phyloP scores from a whole-genome alignment of 495 filamentous ascomycete genomes.

The Oidiodendron maius region DNA sequence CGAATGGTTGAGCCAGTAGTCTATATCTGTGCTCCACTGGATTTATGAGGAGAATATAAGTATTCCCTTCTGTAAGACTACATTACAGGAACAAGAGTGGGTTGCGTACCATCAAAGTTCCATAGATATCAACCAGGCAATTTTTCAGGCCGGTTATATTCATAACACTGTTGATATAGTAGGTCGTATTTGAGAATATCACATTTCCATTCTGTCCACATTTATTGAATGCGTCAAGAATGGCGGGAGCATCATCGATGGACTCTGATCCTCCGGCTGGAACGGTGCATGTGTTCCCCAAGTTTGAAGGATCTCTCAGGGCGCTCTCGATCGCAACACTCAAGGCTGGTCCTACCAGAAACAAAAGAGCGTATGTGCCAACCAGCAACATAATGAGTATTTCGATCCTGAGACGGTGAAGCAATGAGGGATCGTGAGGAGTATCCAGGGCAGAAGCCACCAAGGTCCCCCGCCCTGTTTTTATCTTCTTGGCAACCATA shows the following conservation, averaged over 20 bases:
- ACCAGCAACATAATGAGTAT: no score
- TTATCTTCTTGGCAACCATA: no score
- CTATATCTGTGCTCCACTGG: constrained; percentile 35
- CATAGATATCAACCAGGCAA: constrained; percentile 31
- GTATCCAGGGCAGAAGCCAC: no score
- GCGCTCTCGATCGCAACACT: no score
- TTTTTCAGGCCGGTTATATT: constrained; percentile 38
- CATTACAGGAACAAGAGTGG: constrained; percentile 7
- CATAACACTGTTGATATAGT: constrained; percentile 34
- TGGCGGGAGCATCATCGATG: constrained; percentile 33
- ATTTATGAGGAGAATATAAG: constrained; percentile 7
- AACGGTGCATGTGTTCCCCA: constrained; percentile 38
- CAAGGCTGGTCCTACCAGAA: no score
- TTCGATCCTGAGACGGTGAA: no score
- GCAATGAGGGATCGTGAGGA: no score
- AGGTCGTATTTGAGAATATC: constrained; percentile 32
- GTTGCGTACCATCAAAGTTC: constrained; percentile 26
- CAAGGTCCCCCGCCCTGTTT: no score
- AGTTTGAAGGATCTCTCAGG: no score
- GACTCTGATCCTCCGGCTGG: constrained; percentile 18
- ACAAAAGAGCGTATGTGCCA: no score
- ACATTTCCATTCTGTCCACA: constrained; percentile 34
- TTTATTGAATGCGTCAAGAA: constrained; percentile 33
- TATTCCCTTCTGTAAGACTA: no score
- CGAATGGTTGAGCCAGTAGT: constrained; percentile 39